Percentiles rank a stretch among this genome's conserved stretches.
Evolutionary conservation across 2,329 filamentous ascomycete species (phyloP).

Genomic region (Penicillium sp.): DNA sequence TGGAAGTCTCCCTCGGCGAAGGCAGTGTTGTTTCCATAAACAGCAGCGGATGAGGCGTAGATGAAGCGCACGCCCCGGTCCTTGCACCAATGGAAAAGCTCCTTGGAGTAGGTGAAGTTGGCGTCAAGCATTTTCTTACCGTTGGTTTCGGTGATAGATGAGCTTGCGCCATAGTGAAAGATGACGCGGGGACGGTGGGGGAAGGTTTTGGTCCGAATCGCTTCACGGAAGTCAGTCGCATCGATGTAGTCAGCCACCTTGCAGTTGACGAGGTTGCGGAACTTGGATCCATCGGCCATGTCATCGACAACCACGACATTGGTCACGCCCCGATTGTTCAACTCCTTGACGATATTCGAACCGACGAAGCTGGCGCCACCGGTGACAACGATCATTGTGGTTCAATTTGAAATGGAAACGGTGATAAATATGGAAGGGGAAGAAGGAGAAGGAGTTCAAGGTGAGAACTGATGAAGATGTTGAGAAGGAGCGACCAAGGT

Average conservation of each 20-base stretch:
- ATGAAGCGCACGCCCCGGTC: neutral
- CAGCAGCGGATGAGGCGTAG: conserved; percentile 3
- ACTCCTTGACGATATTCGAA: conserved; percentile 3
- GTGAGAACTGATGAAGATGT: neutral
- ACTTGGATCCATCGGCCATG: conserved; percentile 4
- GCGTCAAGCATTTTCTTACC: neutral
- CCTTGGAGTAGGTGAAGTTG: conserved; percentile 8
- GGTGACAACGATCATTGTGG: conserved; percentile 3
- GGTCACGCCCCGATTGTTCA: conserved; percentile 1
- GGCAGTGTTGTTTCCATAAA: neutral
- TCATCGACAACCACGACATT: conserved; percentile 4
- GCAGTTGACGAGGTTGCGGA: conserved; percentile 1
- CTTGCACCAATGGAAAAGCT: conserved; percentile 7
- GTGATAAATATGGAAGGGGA: no score
- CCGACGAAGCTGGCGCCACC: conserved; percentile 4
- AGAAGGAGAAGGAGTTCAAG: neutral
- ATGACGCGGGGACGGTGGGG: neutral
- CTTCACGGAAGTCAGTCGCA: neutral
- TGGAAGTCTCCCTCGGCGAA: neutral
- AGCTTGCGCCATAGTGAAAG: conserved; percentile 1
- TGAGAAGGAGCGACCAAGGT: neutral
- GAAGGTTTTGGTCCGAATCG: neutral
- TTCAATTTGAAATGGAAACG: no score
- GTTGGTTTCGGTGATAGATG: neutral
- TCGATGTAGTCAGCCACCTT: conserved; percentile 2